phyloP scores from a whole-genome alignment of 352 stramenopile species.

The Globisporangium canariense region DNA sequence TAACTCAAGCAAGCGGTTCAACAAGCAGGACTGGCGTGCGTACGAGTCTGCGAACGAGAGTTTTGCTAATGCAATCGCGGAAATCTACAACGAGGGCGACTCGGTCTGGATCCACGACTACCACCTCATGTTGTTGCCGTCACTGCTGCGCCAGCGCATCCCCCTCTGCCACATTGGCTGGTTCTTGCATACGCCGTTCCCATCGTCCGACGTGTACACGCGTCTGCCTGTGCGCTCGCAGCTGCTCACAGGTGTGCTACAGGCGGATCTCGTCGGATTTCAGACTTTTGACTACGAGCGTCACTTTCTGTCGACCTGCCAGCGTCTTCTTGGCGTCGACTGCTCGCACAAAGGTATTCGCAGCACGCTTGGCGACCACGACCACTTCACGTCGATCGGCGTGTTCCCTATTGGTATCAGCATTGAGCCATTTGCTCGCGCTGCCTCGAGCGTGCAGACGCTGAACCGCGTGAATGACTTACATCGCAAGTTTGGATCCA shows the following conservation, averaged over 20 bases:
- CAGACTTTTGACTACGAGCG: slow-evolving; percentile 91
- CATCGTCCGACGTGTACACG: slow-evolving; percentile 82
- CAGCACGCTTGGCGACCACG: slow-evolving; percentile 56
- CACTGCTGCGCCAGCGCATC: slow-evolving; percentile 73
- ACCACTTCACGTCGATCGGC: slow-evolving; percentile 87
- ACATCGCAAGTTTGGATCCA: slow-evolving; percentile 73
- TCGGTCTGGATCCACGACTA: slow-evolving; percentile 90
- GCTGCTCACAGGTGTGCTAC: slow-evolving; percentile 73
- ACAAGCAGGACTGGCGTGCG: slow-evolving; percentile 84
- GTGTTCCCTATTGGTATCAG: slow-evolving; percentile 88
- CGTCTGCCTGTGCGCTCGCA: slow-evolving; percentile 77
- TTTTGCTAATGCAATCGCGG: slow-evolving; percentile 81
- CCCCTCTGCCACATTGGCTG: slow-evolving; percentile 75
- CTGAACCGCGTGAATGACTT: slow-evolving; percentile 68
- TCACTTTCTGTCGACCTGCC: slow-evolving; percentile 83
- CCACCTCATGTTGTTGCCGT: slow-evolving; percentile 88
- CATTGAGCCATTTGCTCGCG: slow-evolving; percentile 74
- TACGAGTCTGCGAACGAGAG: slow-evolving; percentile 87
- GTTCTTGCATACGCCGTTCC: slow-evolving; percentile 89
- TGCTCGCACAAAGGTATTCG: slow-evolving; percentile 76
- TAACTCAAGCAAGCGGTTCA: slow-evolving; percentile 75
- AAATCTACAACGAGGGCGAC: slow-evolving; percentile 88
- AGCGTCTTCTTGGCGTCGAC: slow-evolving; percentile 67
- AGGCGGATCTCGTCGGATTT: slow-evolving; percentile 83
- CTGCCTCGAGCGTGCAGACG: slow-evolving; percentile 48